Evolutionary conservation across 257 asterid species (phyloP).

Genomic region (Solanum pennellii): DNA sequence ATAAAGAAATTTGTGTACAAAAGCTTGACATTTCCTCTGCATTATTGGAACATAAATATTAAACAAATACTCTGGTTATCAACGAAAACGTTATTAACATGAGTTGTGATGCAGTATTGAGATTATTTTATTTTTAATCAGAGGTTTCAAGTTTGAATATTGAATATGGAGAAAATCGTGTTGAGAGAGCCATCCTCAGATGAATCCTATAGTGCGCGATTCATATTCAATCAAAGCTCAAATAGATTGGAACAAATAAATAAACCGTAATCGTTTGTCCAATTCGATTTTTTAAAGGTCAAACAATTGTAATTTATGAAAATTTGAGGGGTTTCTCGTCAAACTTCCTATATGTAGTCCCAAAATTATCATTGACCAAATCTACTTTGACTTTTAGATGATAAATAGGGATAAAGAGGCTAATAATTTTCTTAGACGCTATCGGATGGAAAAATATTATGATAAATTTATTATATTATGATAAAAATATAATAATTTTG

Average conservation of each 20-base stretch:
- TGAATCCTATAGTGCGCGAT: too few species aligned
- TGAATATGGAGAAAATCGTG: too few species aligned
- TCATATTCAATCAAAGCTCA: rapidly evolving
- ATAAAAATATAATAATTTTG: background rate
- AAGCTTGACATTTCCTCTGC: background rate
- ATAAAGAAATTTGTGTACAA: background rate
- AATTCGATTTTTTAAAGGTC: background rate
- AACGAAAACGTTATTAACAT: too few species aligned
- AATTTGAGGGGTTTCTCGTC: background rate
- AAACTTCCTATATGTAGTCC: background rate
- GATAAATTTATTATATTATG: background rate
- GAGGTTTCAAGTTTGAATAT: too few species aligned
- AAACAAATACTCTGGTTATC: background rate
- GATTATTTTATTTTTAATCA: too few species aligned
- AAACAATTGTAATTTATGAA: background rate
- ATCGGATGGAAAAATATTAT: background rate
- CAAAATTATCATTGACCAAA: background rate
- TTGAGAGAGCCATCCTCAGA: rapidly evolving
- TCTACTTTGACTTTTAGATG: background rate
- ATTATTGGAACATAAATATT: background rate
- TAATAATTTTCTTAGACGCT: too few species aligned
- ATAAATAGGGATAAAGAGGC: background rate
- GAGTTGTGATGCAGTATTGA: too few species aligned
- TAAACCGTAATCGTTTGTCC: background rate
- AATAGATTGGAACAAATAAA: too few species aligned